Percentiles rank a stretch among this genome's conserved stretches.
Conservation (phyloP, 129 eudicot species). For the Glebionis coronaria region DNA sequence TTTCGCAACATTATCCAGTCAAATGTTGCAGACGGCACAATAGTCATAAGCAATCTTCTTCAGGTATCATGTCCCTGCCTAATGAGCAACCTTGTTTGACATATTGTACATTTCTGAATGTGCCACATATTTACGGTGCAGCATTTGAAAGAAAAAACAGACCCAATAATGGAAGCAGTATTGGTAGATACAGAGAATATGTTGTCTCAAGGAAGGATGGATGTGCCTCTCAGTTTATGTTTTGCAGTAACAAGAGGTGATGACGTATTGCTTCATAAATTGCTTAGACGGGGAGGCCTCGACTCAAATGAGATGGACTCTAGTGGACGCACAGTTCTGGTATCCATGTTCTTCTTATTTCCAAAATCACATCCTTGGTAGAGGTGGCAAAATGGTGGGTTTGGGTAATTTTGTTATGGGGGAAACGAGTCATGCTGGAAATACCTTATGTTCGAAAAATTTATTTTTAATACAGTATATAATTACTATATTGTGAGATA, state of each 20-base stretch:
- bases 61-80: constrained; percentile 36
- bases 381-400: constrained; percentile 2
- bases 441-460: too few species aligned
- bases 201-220: constrained; percentile 79
- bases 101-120: neutral
- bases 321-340: constrained; percentile 66
- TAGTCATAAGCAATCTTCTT: constrained; percentile 67
- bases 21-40: constrained; percentile 72
- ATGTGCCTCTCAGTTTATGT: constrained; percentile 74
- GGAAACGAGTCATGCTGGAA: too few species aligned
- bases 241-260: constrained; percentile 79
- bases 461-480: neutral
- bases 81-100: neutral
- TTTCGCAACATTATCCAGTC: constrained; percentile 54
- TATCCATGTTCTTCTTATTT: constrained; percentile 29
- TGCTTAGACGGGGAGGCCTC: constrained; percentile 68
- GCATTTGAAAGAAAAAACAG: constrained; percentile 61
- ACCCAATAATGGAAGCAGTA: constrained; percentile 53
- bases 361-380: neutral
- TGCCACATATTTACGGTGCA: constrained; percentile 27
- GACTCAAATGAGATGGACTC: constrained; percentile 65
- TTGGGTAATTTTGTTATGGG: neutral
- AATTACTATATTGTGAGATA: neutral
- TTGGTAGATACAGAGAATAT: constrained; percentile 52
- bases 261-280: constrained; percentile 53